These are phyloP conservation scores for Solanum neorickii DNA, from an alignment of 257 asterid genomes.

Conservation along the genomic window DNA sequence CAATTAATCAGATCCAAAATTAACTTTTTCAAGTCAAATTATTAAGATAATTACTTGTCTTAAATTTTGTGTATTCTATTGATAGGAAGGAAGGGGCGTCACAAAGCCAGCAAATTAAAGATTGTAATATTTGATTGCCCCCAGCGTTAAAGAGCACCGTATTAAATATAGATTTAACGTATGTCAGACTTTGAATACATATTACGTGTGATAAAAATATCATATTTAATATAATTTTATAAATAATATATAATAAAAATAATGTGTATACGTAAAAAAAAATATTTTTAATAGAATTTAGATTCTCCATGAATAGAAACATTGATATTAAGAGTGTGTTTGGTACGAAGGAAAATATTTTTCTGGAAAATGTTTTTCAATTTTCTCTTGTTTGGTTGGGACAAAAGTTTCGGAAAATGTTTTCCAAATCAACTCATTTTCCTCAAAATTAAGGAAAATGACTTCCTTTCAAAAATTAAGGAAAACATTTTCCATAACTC, in stretches of 20 bases:
- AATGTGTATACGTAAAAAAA: fast-evolving
- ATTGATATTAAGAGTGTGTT: too few species aligned
- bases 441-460: too few species aligned
- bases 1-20: background rate
- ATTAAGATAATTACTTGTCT: background rate
- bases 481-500: too few species aligned
- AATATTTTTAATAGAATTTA: too few species aligned
- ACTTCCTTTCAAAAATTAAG: too few species aligned
- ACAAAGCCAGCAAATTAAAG: background rate
- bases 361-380: too few species aligned
- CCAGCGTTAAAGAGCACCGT: background rate
- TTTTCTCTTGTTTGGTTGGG: too few species aligned
- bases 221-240: fast-evolving
- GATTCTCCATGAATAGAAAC: background rate
- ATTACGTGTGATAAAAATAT: fast-evolving
- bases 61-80: background rate
- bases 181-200: background rate
- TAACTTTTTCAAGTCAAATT: background rate
- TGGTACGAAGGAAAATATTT: too few species aligned
- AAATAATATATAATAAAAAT: fast-evolving
- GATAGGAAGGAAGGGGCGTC: background rate
- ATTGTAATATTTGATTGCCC: background rate
- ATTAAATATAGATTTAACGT: background rate
- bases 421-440: too few species aligned
- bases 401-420: too few species aligned